Percentiles rank a stretch among this genome's conserved stretches.
These are phyloP conservation scores for Boletellus sp. DNA, from an alignment of 768 basidiomycete species.

Conservation along the genomic window DNA sequence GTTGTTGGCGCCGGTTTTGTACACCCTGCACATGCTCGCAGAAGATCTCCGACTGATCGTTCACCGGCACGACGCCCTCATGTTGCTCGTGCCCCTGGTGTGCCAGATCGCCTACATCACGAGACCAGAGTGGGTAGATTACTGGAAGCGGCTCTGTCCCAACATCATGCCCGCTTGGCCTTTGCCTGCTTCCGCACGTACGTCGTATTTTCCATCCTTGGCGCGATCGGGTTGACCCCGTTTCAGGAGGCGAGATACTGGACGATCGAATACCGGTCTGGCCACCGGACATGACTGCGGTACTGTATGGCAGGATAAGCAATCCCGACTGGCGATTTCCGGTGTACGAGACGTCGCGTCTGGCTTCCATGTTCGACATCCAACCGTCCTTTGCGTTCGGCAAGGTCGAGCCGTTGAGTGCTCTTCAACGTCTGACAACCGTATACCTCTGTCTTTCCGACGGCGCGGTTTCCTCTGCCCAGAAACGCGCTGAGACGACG, in stretches of 20 bases:
- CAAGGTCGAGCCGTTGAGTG: conserved; percentile 52
- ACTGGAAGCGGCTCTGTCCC: conserved; percentile 83
- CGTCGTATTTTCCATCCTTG: background rate
- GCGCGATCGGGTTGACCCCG: conserved; percentile 9
- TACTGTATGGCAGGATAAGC: conserved; percentile 54
- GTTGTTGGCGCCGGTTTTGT: conserved; percentile 56
- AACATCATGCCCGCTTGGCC: conserved; percentile 60
- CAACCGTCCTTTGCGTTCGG: conserved; percentile 61
- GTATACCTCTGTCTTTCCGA: conserved; percentile 63
- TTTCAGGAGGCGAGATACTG: conserved; percentile 42
- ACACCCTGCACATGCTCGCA: conserved; percentile 75
- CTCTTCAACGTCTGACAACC: conserved; percentile 49
- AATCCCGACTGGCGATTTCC: conserved; percentile 69
- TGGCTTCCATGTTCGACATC: conserved; percentile 47
- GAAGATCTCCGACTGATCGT: conserved; percentile 64
- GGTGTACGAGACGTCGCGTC: conserved; percentile 39
- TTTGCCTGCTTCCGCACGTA: conserved; percentile 36
- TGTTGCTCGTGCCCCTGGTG: conserved; percentile 57
- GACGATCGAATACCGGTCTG: conserved; percentile 71
- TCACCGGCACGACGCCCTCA: conserved; percentile 51
- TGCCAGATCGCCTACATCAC: conserved; percentile 60
- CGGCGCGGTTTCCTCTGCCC: conserved; percentile 42
- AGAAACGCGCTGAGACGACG: conserved; percentile 66
- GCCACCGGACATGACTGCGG: conserved; percentile 74
- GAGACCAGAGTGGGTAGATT: conserved; percentile 86